Evolutionary conservation across 23 red algal genomes (phyloP).

Genomic region (Pyropia haitanensis): DNA sequence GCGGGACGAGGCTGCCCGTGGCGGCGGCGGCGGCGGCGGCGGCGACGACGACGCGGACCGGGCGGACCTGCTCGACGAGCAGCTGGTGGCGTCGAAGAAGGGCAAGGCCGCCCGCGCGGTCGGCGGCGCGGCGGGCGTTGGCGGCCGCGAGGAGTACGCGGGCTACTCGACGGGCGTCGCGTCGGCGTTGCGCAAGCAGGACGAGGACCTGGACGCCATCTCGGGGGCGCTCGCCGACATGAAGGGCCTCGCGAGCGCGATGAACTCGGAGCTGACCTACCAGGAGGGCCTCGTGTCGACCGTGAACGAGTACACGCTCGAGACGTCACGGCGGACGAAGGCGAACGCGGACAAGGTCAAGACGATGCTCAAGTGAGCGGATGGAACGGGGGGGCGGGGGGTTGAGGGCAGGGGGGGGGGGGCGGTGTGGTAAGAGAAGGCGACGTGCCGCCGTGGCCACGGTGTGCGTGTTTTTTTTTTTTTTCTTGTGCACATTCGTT

Average conservation of each 20-base stretch:
- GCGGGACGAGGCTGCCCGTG: background rate
- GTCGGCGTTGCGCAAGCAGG: conserved; percentile 50
- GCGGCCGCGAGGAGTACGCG: conserved; percentile 36
- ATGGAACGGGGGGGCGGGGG: no score
- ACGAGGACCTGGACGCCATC: conserved; percentile 81
- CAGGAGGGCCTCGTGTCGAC: conserved; percentile 56
- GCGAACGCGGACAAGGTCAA: conserved; percentile 47
- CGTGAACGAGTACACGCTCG: conserved; percentile 38
- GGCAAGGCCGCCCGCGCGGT: background rate
- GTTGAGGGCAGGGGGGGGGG: no score
- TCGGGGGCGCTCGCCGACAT: conserved; percentile 55
- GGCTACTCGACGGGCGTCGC: conserved; percentile 37
- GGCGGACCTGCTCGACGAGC: conserved; percentile 16
- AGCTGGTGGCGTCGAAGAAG: conserved; percentile 9
- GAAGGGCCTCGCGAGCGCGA: conserved; percentile 55
- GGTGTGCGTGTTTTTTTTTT: no score
- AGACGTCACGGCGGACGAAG: conserved; percentile 48
- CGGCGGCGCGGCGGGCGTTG: conserved; percentile 8
- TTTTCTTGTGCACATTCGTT: no score
- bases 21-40: background rate
- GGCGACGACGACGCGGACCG: conserved; percentile 32
- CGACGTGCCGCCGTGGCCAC: no score
- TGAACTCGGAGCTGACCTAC: conserved; percentile 82
- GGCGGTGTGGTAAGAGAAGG: no score
- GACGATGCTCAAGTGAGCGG: conserved; percentile 10